Evolutionary conservation across 768 basidiomycete species (phyloP), one percentile per base, ranked within the genome.

Genomic region (Boletus edulis): DNA sequence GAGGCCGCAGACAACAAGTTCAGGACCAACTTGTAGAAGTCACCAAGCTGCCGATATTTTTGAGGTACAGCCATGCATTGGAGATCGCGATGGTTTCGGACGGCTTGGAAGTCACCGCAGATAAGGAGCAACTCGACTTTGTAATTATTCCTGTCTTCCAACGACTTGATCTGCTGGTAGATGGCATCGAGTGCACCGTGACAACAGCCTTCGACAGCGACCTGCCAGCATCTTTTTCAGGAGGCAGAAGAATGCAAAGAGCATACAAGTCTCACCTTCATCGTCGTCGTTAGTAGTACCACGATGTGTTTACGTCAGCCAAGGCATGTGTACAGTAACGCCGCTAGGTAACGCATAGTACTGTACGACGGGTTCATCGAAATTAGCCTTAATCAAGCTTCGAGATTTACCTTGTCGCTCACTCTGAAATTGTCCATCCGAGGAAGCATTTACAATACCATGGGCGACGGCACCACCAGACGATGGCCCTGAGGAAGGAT

Each of bases 81-180:
- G 41, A 97, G 78, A 73, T 99, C 96, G 52, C 82, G 76, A 54
- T 81, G 75, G 62, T 97, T 95, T 29, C 97, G 79, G 46, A 97
- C 78, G 17, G 97, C 95, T 72, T 97, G 85, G 64, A 99, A 98
- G 73, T 99, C 97, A 13, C 97, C 97, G 55, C 96, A 98, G 29
- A 98, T 86, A 39, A 99, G 80, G 14, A 99, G 81, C 2, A 94
- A 74, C 63, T 96, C 91, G 51, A 97, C 82, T 52, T 81, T 85
- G 71, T 85, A 86, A 13, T 75, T 69, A 62, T 89, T 79, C 72
- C 72, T 72, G 2, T 65, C 58, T 65, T 97, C 89, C 31, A 94
- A 81, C 13, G 73, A 62, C 4, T 71, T 73, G 51, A 98, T 82
- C 34, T 86, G 81, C 11, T 72, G 67, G 74, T 98, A 98, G 50